These are phyloP conservation scores for Alliaria petiolata DNA, from an alignment of 345 rosid species.

Conservation along the genomic window DNA sequence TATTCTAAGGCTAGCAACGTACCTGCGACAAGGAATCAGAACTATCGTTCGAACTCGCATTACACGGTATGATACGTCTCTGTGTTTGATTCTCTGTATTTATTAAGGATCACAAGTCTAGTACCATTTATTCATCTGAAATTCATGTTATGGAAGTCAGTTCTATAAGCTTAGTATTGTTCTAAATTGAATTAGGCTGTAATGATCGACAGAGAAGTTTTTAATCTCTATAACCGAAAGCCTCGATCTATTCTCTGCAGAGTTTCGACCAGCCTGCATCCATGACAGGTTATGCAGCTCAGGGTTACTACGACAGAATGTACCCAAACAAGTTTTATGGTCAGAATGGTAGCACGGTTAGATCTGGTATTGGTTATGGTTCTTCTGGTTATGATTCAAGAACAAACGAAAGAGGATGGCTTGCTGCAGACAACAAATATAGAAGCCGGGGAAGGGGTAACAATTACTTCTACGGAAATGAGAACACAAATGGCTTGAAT, in stretches of 20 bases:
- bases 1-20: constrained; percentile 42
- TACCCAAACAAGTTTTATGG: constrained; percentile 55
- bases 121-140: no score
- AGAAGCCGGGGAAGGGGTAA: constrained; percentile 56
- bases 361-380: constrained; percentile 56
- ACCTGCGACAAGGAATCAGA: constrained; percentile 51
- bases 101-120: not conserved
- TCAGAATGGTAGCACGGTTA: constrained; percentile 50
- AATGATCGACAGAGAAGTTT: not conserved
- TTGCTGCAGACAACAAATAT: constrained; percentile 48
- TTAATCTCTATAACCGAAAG: not conserved
- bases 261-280: constrained; percentile 51
- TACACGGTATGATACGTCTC: constrained; percentile 43
- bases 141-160: no score
- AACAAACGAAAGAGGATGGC: constrained; percentile 52
- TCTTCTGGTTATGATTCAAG: constrained; percentile 54
- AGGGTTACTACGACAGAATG: constrained; percentile 50
- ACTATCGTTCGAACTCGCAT: constrained; percentile 46
- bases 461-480: constrained; percentile 50
- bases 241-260: constrained; percentile 19
- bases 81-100: not conserved
- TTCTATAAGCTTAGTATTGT: not conserved
- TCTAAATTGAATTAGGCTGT: not conserved
- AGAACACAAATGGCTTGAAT: constrained; percentile 56
- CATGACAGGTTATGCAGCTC: constrained; percentile 44